Evolutionary conservation across 2,329 filamentous ascomycete species (phyloP).

Genomic region (Fusarium falciforme): DNA sequence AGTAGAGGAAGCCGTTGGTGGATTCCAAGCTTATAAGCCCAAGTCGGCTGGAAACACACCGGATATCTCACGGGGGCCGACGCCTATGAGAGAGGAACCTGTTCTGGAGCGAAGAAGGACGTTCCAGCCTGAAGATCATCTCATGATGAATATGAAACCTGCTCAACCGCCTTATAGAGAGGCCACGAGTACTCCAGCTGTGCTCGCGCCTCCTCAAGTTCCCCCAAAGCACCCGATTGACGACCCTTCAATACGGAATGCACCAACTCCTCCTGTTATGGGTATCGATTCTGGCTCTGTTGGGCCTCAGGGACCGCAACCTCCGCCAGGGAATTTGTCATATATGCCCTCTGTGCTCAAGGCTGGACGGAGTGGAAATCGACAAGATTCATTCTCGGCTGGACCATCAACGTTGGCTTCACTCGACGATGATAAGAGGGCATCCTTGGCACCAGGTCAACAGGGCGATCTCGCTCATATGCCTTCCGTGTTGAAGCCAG

Average conservation of each 20-base stretch:
- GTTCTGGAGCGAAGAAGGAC: constrained; percentile 21
- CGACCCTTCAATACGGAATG: constrained; percentile 8
- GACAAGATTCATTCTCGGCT: neutral
- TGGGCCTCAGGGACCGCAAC: neutral
- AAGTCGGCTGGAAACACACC: neutral
- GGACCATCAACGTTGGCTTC: neutral
- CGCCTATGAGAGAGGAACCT: constrained; percentile 17
- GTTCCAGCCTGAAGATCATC: constrained; percentile 41
- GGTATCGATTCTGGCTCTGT: neutral
- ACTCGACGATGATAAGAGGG: neutral
- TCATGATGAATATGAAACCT: constrained; percentile 35
- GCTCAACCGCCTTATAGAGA: constrained; percentile 31
- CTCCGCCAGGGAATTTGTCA: constrained; percentile 4
- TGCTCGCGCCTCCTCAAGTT: constrained; percentile 38
- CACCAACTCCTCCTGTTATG: constrained; percentile 4
- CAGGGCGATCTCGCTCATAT: constrained; percentile 29
- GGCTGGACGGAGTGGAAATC: neutral
- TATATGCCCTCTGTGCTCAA: constrained; percentile 15
- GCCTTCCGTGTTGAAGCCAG: constrained; percentile 41
- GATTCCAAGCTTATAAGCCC: constrained; percentile 35
- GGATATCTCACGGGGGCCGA: constrained; percentile 12
- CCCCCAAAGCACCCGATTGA: constrained; percentile 31
- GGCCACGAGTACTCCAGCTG: constrained; percentile 32
- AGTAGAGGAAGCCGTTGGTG: neutral
- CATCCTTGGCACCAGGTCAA: constrained; percentile 5